These are phyloP conservation scores for Erythrophleum fordii DNA, from an alignment of 306 rosid genomes.

Conservation along the genomic window DNA sequence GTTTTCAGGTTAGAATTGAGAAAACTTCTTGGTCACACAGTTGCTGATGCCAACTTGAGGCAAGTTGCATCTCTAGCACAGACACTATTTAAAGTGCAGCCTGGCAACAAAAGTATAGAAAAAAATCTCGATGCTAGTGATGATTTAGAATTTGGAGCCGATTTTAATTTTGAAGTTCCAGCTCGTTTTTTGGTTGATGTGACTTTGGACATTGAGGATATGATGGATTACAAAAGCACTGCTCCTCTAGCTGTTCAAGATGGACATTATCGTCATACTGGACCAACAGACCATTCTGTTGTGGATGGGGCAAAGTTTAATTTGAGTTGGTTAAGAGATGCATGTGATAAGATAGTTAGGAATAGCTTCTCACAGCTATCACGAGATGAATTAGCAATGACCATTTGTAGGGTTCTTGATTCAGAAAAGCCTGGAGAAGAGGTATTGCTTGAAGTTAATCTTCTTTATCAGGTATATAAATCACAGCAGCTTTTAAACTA, in stretches of 20 bases:
- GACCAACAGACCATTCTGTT: slow-evolving; percentile 34
- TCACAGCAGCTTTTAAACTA: slow-evolving; percentile 33
- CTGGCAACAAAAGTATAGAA: slow-evolving; percentile 52
- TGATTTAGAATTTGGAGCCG: slow-evolving; percentile 78
- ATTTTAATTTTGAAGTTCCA: slow-evolving; percentile 79
- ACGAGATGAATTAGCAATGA: slow-evolving; percentile 84
- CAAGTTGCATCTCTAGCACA: slow-evolving; percentile 72
- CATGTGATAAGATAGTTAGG: slow-evolving; percentile 67
- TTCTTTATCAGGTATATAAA: slow-evolving; percentile 14
- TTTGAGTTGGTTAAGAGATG: slow-evolving; percentile 81
- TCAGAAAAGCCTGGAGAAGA: slow-evolving; percentile 94
- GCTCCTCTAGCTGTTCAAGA: slow-evolving; percentile 54
- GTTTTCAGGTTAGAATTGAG: slow-evolving; percentile 73
- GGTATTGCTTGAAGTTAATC: slow-evolving; percentile 55
- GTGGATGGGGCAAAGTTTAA: slow-evolving; percentile 49
- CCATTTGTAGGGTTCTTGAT: slow-evolving; percentile 90
- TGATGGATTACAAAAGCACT: slow-evolving; percentile 57
- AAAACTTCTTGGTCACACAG: slow-evolving; percentile 63
- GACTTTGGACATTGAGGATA: slow-evolving; percentile 70
- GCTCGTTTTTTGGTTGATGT: slow-evolving; percentile 81
- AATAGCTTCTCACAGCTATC: slow-evolving; percentile 57
- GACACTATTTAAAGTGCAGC: slow-evolving; percentile 65
- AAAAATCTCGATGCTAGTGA: slow-evolving; percentile 42
- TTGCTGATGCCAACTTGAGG: slow-evolving; percentile 66
- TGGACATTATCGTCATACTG: slow-evolving; percentile 38